Conservation (phyloP, 1,284 basidiomycete species). For the Trichosporon ovoides region DNA sequence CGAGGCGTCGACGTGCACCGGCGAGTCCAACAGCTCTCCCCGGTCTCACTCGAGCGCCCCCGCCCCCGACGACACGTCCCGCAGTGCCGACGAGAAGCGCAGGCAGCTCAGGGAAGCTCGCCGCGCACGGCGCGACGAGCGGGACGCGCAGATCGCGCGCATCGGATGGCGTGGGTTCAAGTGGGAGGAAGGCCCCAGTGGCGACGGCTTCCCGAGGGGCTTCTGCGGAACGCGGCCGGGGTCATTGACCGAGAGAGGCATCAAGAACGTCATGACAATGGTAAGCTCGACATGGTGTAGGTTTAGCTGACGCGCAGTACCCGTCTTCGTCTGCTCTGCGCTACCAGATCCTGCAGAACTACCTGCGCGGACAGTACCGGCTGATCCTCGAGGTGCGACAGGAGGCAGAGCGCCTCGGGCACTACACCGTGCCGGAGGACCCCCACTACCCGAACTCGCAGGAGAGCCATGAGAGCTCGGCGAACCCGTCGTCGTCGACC, state of each 20-base stretch:
- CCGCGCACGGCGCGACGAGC: constrained; percentile 23
- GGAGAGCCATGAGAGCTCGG: constrained; percentile 23
- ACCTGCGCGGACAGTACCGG: constrained; percentile 52
- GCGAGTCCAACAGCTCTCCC: constrained; percentile 10
- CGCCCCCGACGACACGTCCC: constrained; percentile 4
- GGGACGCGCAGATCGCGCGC: constrained; percentile 26
- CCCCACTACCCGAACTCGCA: constrained; percentile 19
- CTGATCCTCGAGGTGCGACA: constrained; percentile 41
- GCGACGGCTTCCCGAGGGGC: constrained; percentile 39
- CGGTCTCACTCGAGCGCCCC: constrained; percentile 9
- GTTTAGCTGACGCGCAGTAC: constrained; percentile 42
- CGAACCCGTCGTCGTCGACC: not conserved
- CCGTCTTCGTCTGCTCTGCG: constrained; percentile 53
- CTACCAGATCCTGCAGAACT: constrained; percentile 52
- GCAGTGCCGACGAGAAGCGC: constrained; percentile 4
- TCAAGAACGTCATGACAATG: constrained; percentile 81
- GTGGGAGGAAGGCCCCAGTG: constrained; percentile 41
- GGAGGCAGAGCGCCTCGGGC: constrained; percentile 35
- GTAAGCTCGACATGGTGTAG: constrained; percentile 53
- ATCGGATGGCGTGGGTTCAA: constrained; percentile 45
- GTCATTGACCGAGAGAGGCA: constrained; percentile 66
- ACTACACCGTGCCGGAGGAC: constrained; percentile 37
- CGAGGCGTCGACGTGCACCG: constrained; percentile 11
- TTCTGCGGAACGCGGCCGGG: constrained; percentile 59
- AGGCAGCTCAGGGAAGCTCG: constrained; percentile 16